These are phyloP conservation scores for Zygoascus biomembranicola DNA, from an alignment of 805 yeast genomes.

Conservation along the genomic window DNA sequence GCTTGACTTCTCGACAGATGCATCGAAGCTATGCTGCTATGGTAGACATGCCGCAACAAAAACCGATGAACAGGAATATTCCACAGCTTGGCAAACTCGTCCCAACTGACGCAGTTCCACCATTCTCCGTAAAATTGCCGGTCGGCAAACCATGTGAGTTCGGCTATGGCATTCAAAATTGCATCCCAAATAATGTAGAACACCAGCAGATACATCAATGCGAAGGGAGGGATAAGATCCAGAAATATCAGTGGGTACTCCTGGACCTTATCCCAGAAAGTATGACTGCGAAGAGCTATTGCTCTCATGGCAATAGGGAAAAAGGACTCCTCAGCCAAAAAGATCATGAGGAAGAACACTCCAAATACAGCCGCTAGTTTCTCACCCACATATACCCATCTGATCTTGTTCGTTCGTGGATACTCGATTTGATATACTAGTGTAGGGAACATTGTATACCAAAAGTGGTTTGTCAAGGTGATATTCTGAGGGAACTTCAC, in stretches of 20 bases:
- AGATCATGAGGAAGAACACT: constrained; percentile 71
- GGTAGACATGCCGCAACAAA: constrained; percentile 86
- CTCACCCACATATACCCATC: constrained; percentile 59
- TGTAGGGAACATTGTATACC: constrained; percentile 83
- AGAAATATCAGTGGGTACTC: constrained; percentile 52
- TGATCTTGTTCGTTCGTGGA: constrained; percentile 63
- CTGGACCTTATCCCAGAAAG: constrained; percentile 38
- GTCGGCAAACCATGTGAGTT: constrained; percentile 77
- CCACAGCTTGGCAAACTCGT: constrained; percentile 90
- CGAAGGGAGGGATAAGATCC: constrained; percentile 74
- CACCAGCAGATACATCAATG: constrained; percentile 62
- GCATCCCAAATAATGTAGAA: constrained; percentile 95
- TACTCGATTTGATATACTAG: constrained; percentile 61
- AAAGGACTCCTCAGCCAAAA: constrained; percentile 64
- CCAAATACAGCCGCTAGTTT: constrained; percentile 82
- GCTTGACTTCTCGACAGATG: constrained; percentile 60
- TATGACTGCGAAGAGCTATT: constrained; percentile 40
- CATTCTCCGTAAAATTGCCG: constrained; percentile 91
- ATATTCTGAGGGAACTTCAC: constrained; percentile 66
- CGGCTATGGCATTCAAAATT: constrained; percentile 83
- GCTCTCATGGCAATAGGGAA: constrained; percentile 67
- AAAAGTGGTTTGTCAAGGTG: constrained; percentile 54
- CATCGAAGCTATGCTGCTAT: constrained; percentile 73
- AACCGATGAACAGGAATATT: constrained; percentile 89
- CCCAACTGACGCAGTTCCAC: constrained; percentile 97